Conservation (phyloP, 768 basidiomycete genomes). For the Kondoa malvinella region DNA sequence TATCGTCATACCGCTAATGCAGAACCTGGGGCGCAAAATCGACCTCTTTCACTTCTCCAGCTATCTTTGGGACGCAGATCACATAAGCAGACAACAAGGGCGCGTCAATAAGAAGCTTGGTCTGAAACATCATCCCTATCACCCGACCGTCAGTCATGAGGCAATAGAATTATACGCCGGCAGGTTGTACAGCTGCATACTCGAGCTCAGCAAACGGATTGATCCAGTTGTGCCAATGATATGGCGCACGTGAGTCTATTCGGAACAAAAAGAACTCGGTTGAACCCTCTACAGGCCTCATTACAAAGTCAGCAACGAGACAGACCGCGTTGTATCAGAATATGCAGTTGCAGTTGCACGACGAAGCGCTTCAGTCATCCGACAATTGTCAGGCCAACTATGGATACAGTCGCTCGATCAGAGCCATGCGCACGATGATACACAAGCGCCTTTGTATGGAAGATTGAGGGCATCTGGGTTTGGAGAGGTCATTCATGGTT, state of each 20-base stretch:
- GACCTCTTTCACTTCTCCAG: conserved; percentile 2
- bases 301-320: not conserved
- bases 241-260: not conserved
- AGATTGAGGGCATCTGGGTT: not conserved
- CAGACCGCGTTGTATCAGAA: not conserved
- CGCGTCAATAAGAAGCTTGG: no score
- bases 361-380: not conserved
- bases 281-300: not conserved
- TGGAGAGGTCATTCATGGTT: not conserved
- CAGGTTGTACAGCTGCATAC: not conserved
- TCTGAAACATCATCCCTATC: not conserved
- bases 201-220: not conserved
- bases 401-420: not conserved
- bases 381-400: not conserved
- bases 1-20: not conserved
- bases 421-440: not conserved
- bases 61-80: conserved; percentile 3
- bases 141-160: not conserved
- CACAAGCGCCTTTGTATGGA: not conserved
- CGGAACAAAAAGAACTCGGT: not conserved
- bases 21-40: conserved; percentile 1
- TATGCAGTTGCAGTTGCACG: not conserved
- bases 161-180: not conserved
- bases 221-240: not conserved
- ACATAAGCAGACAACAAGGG: not conserved